Evolutionary conservation across 192 early-diverging fungal genomes (phyloP), one percentile per base, ranked within the genome.

Genomic region (Gamsiella multidivaricata): DNA sequence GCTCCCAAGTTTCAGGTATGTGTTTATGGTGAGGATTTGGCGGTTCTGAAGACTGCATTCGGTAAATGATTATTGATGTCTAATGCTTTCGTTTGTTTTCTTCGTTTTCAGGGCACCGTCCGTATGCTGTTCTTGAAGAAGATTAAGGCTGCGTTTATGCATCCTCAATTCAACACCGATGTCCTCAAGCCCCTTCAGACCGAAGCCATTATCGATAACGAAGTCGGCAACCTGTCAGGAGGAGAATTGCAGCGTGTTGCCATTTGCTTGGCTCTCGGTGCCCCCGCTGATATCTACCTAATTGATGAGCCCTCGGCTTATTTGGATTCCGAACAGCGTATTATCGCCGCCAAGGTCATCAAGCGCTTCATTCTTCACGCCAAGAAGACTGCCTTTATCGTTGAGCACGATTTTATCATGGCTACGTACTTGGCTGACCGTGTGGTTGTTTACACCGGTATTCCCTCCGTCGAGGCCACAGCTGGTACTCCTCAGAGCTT

Each of bases 361-460:
- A 98, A 98, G 87, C 91, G 91, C 46, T 98, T 95, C 85, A 97
- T 98, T 61, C 82, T 98, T 71, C 94, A 97, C 86, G 87, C 91
- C 68, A 95, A 97, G 83, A 94, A 95, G 87, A 98, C 97, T 10
- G 97, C 96, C 26, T 98, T 98, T 81, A 89, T 98, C 45, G 96
- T 98, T 54, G 96, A 98, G 91, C 96, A 97, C 91, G 97, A 98
- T 86, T 97, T 98, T 79, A 97, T 97, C 79, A 98, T 98, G 97
- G 95, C 95, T 11, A 97, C 96, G 6, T 98, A 98, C 72, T 85
- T 98, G 60, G 97, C 97, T 32, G 95, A 97, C 80, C 90, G 95
- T 81, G 96, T 97, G 23, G 92, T 98, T 79, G 95, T 98, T 10
- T 97, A 96, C 82, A 94, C 94, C 12, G 97, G 96, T 80, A 85